Percentiles rank a stretch among this genome's conserved stretches.
Conservation (phyloP, 164 flowering plant species). For the Liriodendron chinense region DNA sequence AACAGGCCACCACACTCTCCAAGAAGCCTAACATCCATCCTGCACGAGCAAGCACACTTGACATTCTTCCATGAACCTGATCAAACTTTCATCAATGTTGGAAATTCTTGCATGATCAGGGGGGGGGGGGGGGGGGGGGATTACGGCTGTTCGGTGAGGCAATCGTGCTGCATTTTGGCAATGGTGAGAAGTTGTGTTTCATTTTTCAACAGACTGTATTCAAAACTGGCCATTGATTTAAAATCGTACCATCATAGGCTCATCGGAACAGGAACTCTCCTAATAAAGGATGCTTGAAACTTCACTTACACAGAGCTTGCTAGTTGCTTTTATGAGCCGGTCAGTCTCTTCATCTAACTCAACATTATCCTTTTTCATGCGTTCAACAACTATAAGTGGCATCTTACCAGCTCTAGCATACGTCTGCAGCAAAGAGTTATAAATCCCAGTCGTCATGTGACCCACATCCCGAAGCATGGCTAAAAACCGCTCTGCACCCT, state of each 20-base stretch:
- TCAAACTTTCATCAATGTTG: neutral
- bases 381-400: conserved; percentile 78
- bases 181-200: neutral
- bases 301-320: conserved; percentile 64
- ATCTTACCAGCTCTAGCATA: conserved; percentile 77
- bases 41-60: too few relatives aligned
- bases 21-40: too few relatives aligned
- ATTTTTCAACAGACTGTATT: neutral
- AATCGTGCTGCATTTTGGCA: too few relatives aligned
- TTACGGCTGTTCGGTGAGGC: too few relatives aligned
- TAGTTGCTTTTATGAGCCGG: conserved; percentile 52
- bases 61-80: neutral
- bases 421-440: conserved; percentile 63
- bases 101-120: conserved; percentile 3
- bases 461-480: conserved; percentile 59
- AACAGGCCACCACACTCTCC: too few relatives aligned
- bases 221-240: neutral
- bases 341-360: conserved; percentile 60
- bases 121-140: too few relatives aligned
- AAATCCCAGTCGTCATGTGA: conserved; percentile 56
- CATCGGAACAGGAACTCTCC: neutral
- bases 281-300: conserved; percentile 35
- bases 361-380: conserved; percentile 77
- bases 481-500: conserved; percentile 62
- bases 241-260: neutral